Base-by-base conservation (phyloP, 768 basidiomycete genomes). In the Baorangia bicolor region DNA sequence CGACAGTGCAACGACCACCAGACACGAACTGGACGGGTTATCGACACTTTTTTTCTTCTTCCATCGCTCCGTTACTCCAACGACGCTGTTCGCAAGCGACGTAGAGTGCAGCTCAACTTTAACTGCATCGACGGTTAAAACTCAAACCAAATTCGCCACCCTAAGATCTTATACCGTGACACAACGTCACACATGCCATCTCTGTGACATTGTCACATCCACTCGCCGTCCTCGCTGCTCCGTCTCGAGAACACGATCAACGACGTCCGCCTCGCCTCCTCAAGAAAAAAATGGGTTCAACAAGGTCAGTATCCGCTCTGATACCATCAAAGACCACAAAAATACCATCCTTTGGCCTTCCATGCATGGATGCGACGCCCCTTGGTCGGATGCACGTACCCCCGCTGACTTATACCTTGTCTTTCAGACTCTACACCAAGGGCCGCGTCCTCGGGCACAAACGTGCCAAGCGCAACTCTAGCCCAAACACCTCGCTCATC, bases 381-480 rank as follows among this genome's bases (percentile, higher is more conserved):
- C 49, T 52, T 21, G 48, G 16, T 14, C 25, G 51, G 59, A 63
- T 69, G 63, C 12, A 6, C 38, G 4, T 18, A 1, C 33, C 4
- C 33, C 25, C 23, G 10, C 42, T 59, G 33, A 59, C 54, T 2
- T 5, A 16, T 12, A 1, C n/a, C 23, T 42, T 10, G 49, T 34
- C 46, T 38, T 48, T 43, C 72, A 96, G 95, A 84, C 85, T 97
- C 69, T 96, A 97, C 84, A 74, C 76, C 77, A 98, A 97, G 82
- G 97, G 93, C 74, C 94, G 97, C 69, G 87, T 99, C 72, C 82
- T 98, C 68, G 94, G 95, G 62, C 92, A 96, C 91, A 98, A 98
- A 81, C 92, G 97, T 62, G 94, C 92, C 59, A 98, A 98, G 81
- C 89, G 94, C 72, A 98, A 98, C 84, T 82, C 90, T 55, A 84